These are phyloP conservation scores for Massariosphaeria phaeospora DNA, from an alignment of 495 filamentous ascomycete genomes.

Conservation along the genomic window DNA sequence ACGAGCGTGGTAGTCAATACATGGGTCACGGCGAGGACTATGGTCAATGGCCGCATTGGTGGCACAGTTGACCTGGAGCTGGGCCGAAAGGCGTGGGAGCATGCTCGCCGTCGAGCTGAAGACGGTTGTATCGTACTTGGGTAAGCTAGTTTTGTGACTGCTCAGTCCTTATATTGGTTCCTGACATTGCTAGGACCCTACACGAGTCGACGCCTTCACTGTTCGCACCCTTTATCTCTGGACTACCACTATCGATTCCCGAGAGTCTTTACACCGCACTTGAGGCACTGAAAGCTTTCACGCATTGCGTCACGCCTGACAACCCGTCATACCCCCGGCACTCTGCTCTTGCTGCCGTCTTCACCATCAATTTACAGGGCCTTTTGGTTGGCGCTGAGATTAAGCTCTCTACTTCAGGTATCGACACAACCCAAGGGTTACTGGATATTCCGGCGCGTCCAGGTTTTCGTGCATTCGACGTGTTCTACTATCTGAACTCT, in stretches of 20 bases:
- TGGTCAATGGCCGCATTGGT: conserved; percentile 61
- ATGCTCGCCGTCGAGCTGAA: conserved; percentile 88
- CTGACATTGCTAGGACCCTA: conserved; percentile 58
- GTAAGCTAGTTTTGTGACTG: conserved; percentile 49
- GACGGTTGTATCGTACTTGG: conserved; percentile 89
- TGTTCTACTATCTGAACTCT: conserved; percentile 93
- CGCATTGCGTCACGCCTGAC: conserved; percentile 77
- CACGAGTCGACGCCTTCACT: conserved; percentile 84
- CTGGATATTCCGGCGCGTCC: conserved; percentile 71
- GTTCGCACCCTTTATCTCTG: conserved; percentile 71
- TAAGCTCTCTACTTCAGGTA: conserved; percentile 77
- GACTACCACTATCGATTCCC: conserved; percentile 74
- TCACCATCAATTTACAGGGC: conserved; percentile 76
- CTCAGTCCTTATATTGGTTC: background rate
- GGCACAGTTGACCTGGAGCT: conserved; percentile 77
- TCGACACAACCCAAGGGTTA: conserved; percentile 77
- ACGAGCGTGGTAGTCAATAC: conserved; percentile 94
- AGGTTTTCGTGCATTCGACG: conserved; percentile 93
- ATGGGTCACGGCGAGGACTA: conserved; percentile 73
- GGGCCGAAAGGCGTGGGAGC: conserved; percentile 87
- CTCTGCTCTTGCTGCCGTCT: conserved; percentile 70
- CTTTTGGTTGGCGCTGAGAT: conserved; percentile 69
- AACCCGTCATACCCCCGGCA: conserved; percentile 83
- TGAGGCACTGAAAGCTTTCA: conserved; percentile 74
- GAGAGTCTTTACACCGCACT: conserved; percentile 68